phyloP scores from a whole-genome alignment of 768 basidiomycete genomes.

The Pleurotus cornucopiae region DNA sequence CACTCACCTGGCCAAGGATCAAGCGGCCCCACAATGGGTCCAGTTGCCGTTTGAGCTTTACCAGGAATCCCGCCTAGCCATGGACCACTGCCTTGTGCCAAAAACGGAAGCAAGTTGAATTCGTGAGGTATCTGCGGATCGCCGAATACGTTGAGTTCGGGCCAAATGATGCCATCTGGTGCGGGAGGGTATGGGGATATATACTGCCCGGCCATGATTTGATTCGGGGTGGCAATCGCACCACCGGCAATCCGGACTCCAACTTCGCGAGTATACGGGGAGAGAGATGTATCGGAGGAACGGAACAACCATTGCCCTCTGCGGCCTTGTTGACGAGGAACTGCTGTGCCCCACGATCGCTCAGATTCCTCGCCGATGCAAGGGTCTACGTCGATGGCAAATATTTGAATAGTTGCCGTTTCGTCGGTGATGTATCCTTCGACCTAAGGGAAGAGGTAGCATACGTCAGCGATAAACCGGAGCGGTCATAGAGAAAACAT shows the following conservation, averaged over 20 bases:
- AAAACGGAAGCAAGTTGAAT: conserved; percentile 16
- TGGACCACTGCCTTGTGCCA: conserved; percentile 14
- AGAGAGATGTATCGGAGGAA: conserved; percentile 7
- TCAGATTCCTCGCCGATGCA: conserved; percentile 17
- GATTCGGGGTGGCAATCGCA: conserved; percentile 12
- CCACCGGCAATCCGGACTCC: conserved; percentile 10
- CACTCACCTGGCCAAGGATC: conserved; percentile 16
- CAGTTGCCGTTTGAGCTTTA: conserved; percentile 5
- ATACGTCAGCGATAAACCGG: neutral
- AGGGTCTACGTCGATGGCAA: conserved; percentile 17
- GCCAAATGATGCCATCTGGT: conserved; percentile 13
- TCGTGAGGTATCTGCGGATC: conserved; percentile 11
- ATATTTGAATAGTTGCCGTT: conserved; percentile 13
- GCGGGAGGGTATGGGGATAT: conserved; percentile 14
- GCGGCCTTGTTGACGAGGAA: conserved; percentile 10
- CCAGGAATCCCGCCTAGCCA: conserved; percentile 14
- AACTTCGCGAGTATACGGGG: conserved; percentile 16
- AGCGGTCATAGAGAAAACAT: neutral
- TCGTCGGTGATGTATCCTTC: conserved; percentile 15
- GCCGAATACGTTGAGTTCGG: conserved; percentile 14
- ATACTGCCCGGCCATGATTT: conserved; percentile 15
- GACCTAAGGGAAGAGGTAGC: conserved; percentile 1
- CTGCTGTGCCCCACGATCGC: conserved; percentile 9
- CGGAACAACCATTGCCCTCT: conserved; percentile 13
- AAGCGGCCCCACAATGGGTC: conserved; percentile 15